Conservation (phyloP, 441 rosid genomes). For the Populus hybrid region DNA sequence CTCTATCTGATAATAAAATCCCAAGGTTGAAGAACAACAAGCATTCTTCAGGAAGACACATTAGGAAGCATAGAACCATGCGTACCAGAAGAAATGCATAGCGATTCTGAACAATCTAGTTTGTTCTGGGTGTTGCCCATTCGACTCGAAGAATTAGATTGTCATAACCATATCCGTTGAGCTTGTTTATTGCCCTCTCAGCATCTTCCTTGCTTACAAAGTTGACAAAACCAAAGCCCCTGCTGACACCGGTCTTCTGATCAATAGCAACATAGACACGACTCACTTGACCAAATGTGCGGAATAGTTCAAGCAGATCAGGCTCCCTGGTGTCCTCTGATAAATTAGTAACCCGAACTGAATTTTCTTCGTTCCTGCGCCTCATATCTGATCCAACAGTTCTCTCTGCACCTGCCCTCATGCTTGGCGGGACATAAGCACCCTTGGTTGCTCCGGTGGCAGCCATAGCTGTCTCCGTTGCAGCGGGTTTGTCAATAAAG, state of each 20-base stretch:
- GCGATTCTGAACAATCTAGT: conserved; percentile 13
- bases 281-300: conserved; percentile 49
- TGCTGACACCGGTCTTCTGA: conserved; percentile 51
- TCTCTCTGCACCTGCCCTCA: conserved; percentile 53
- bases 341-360: conserved; percentile 52
- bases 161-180: conserved; percentile 63
- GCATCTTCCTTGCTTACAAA: conserved; percentile 61
- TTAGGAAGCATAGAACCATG: not conserved
- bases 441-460: conserved; percentile 37
- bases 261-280: conserved; percentile 63
- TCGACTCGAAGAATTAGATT: conserved; percentile 64
- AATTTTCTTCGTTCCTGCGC: conserved; percentile 63
- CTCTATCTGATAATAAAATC: conserved; percentile 7
- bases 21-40: not conserved
- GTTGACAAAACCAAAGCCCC: conserved; percentile 68
- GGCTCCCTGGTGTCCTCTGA: conserved; percentile 65
- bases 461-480: conserved; percentile 34
- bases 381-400: conserved; percentile 56
- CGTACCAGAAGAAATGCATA: not conserved
- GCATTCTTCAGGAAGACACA: not conserved
- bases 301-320: conserved; percentile 53
- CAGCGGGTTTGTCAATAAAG: conserved; percentile 40
- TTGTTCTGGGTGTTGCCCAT: conserved; percentile 61
- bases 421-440: conserved; percentile 54
- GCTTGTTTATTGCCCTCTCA: conserved; percentile 60